Percentiles rank a stretch among this genome's conserved stretches.
These are phyloP conservation scores for Falciphora oryzae DNA, from an alignment of 2,329 filamentous ascomycete species.

Conservation along the genomic window DNA sequence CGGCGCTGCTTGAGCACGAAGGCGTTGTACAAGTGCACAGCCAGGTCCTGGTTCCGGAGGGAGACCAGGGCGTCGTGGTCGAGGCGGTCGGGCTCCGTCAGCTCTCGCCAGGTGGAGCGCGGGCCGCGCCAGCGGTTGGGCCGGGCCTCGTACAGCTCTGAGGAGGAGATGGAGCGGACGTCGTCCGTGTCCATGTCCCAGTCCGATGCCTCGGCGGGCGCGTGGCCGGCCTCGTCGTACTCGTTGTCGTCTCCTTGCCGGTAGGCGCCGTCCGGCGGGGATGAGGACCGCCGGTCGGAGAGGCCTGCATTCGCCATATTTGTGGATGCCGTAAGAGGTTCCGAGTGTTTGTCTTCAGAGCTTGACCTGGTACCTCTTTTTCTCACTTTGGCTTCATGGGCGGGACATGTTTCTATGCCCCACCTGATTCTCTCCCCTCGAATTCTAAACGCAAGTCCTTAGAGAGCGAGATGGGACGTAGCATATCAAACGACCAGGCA, in stretches of 20 bases:
- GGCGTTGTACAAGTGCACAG: slow-evolving; percentile 73
- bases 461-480: too few relatives aligned
- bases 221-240: slow-evolving; percentile 35
- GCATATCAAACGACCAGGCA: too few relatives aligned
- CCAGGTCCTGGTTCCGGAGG: slow-evolving; percentile 59
- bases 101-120: slow-evolving; percentile 58
- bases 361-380: too few relatives aligned
- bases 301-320: too few relatives aligned
- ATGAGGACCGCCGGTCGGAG: background rate
- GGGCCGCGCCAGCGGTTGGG: slow-evolving; percentile 70
- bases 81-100: slow-evolving; percentile 57
- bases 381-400: too few relatives aligned
- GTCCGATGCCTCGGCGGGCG: background rate
- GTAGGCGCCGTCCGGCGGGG: slow-evolving; percentile 4
- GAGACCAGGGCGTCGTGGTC: slow-evolving; percentile 59
- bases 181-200: slow-evolving; percentile 43
- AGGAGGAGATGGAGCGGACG: slow-evolving; percentile 40
- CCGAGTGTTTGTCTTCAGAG: too few relatives aligned
- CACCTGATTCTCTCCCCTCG: too few relatives aligned
- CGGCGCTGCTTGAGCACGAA: slow-evolving; percentile 57
- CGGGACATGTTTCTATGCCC: too few relatives aligned
- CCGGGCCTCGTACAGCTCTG: slow-evolving; percentile 42
- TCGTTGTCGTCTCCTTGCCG: slow-evolving; percentile 23
- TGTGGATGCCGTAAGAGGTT: too few relatives aligned
- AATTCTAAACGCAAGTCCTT: too few relatives aligned